phyloP scores from a whole-genome alignment of 2,329 filamentous ascomycete genomes.

The Xylaria digitata region DNA sequence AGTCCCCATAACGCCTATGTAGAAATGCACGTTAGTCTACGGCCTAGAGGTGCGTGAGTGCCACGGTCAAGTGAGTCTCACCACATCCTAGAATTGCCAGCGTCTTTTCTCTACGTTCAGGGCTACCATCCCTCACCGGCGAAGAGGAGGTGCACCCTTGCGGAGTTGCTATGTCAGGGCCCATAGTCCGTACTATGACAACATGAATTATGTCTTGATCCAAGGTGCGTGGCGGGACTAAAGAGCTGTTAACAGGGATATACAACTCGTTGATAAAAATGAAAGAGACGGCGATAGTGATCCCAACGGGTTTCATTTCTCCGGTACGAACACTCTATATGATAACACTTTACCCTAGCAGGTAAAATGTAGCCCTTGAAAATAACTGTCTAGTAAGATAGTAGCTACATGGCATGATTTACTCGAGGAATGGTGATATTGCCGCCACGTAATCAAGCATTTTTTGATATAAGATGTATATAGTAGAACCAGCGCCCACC shows the following conservation, averaged over 20 bases:
- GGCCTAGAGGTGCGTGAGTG: not conserved
- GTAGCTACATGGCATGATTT: not conserved
- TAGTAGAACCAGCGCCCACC: not conserved
- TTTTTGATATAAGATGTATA: not conserved
- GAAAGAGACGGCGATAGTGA: not conserved
- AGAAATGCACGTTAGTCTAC: constrained; percentile 2
- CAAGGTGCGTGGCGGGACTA: not conserved
- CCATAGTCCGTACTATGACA: not conserved
- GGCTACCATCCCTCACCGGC: not conserved
- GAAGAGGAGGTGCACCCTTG: not conserved
- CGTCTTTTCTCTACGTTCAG: constrained; percentile 11
- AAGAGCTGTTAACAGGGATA: not conserved
- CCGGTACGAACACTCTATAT: not conserved
- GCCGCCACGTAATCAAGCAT: not conserved
- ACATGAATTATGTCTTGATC: not conserved
- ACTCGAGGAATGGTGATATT: too few relatives aligned
- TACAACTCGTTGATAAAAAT: not conserved
- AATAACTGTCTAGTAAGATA: not conserved
- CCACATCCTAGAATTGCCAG: constrained; percentile 26
- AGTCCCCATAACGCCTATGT: constrained; percentile 23
- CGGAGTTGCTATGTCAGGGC: not conserved
- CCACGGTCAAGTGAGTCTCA: not conserved
- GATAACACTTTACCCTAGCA: too few relatives aligned
- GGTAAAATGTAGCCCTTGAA: not conserved
- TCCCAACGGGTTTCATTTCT: too few relatives aligned